A percentile compares a stretch with the other conserved stretches of the same genome.
phyloP scores from a whole-genome alignment of 805 yeast genomes.

The Zygosaccharomyces lentus region DNA sequence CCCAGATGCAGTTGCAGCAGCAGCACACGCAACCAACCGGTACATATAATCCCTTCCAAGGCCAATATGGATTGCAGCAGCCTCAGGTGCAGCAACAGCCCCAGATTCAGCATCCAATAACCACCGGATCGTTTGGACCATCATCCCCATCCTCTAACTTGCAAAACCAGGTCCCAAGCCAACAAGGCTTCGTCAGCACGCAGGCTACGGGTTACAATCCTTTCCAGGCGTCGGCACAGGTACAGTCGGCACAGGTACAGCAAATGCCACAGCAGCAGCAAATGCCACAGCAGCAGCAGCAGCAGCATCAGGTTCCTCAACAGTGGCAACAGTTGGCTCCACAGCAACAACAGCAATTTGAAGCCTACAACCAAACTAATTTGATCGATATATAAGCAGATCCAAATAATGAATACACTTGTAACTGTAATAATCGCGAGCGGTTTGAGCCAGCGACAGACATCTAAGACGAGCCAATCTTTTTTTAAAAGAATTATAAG shows the following conservation, averaged over 20 bases:
- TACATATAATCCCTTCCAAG: neutral
- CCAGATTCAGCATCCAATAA: conserved; percentile 1
- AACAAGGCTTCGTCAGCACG: neutral
- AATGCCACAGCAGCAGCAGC: neutral
- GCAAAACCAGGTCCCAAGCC: conserved; percentile 1
- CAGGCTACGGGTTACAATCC: conserved; percentile 9
- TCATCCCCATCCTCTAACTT: neutral
- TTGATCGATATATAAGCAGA: conserved; percentile 30
- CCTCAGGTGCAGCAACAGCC: conserved; percentile 1
- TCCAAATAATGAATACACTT: conserved; percentile 2
- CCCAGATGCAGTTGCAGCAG: conserved; percentile 13
- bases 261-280: conserved; percentile 5
- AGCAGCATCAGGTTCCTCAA: conserved; percentile 8
- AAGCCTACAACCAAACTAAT: conserved; percentile 20
- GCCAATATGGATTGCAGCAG: neutral
- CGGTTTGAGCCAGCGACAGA: neutral
- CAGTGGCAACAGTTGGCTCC: conserved; percentile 13
- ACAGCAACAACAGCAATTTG: conserved; percentile 14
- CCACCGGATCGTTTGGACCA: conserved; percentile 1
- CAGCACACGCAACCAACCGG: conserved; percentile 3
- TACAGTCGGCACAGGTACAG: conserved; percentile 12
- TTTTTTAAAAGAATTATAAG: no score
- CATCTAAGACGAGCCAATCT: no score
- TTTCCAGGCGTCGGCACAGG: conserved; percentile 11
- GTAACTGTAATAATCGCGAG: conserved; percentile 1